These are phyloP conservation scores for Agaricus sinodeliciosus DNA, from an alignment of 768 basidiomycete genomes.

Conservation along the genomic window DNA sequence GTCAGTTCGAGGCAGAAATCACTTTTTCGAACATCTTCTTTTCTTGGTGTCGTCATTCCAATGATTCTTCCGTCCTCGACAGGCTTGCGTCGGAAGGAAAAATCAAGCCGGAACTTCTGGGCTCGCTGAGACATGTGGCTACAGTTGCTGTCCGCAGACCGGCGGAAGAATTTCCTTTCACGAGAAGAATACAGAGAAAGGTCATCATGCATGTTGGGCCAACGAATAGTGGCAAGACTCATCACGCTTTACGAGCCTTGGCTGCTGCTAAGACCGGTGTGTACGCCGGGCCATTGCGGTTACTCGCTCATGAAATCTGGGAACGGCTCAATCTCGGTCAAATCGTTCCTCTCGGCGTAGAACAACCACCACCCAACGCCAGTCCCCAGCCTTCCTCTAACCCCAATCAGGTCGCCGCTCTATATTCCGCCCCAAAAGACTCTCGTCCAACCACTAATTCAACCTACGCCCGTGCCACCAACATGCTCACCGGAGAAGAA, in stretches of 20 bases:
- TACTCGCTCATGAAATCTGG: conserved; percentile 95
- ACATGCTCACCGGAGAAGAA: conserved; percentile 92
- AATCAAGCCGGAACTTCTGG: not conserved
- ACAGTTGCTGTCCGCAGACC: conserved; percentile 17
- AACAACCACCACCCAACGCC: conserved; percentile 20
- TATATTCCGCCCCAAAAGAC: not conserved
- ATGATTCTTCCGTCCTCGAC: not conserved
- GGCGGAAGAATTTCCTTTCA: conserved; percentile 39
- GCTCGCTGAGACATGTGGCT: not conserved
- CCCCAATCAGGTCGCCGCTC: not conserved
- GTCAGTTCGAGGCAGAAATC: conserved; percentile 1
- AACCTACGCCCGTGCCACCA: conserved; percentile 59
- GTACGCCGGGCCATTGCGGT: conserved; percentile 87
- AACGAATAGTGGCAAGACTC: conserved; percentile 96
- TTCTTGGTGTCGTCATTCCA: conserved; percentile 1
- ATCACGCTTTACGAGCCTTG: conserved; percentile 85
- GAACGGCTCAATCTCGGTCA: conserved; percentile 85
- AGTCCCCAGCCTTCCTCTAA: conserved; percentile 11
- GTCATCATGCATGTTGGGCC: conserved; percentile 96
- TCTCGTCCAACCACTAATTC: conserved; percentile 31
- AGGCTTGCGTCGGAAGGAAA: not conserved
- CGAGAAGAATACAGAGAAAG: conserved; percentile 62
- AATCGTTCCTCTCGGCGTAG: conserved; percentile 66
- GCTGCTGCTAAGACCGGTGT: conserved; percentile 67
- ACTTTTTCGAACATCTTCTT: conserved; percentile 8